Percentiles rank a stretch among this genome's conserved stretches.
These are phyloP conservation scores for Zhuliangozyma blackwelliae DNA, from an alignment of 1,139 yeast genomes.

Conservation along the genomic window DNA sequence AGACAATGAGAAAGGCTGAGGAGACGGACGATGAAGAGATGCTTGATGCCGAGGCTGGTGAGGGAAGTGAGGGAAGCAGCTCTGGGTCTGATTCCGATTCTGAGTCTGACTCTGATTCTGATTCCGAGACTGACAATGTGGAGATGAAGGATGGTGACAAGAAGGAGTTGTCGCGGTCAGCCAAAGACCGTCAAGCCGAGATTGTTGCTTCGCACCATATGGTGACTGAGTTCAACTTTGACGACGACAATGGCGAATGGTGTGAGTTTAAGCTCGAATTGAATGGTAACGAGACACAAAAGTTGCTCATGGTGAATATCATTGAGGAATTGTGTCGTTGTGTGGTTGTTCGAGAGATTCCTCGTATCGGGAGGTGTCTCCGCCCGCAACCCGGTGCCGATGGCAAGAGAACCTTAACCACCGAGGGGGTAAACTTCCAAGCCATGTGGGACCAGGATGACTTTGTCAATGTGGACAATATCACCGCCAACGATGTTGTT, in stretches of 20 bases:
- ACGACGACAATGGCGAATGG: constrained; percentile 86
- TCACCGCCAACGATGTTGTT: constrained; percentile 87
- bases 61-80: constrained; percentile 10
- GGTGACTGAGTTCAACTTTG: constrained; percentile 80
- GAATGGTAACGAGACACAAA: constrained; percentile 75
- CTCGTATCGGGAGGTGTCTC: constrained; percentile 88
- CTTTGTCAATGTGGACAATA: constrained; percentile 81
- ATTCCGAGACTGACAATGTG: constrained; percentile 16
- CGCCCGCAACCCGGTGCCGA: constrained; percentile 68
- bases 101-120: constrained; percentile 17
- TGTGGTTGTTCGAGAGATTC: constrained; percentile 91
- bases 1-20: constrained; percentile 80
- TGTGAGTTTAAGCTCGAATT: constrained; percentile 85
- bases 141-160: constrained; percentile 22
- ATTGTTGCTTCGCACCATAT: constrained; percentile 70
- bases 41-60: constrained; percentile 37
- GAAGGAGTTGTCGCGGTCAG: constrained; percentile 46
- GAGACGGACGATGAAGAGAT: constrained; percentile 63
- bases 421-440: constrained; percentile 96
- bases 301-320: constrained; percentile 94
- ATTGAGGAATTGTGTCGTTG: constrained; percentile 87
- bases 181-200: constrained; percentile 81
- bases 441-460: constrained; percentile 99
- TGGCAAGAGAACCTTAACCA: constrained; percentile 67
- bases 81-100: constrained; percentile 12